Evolutionary conservation across 805 yeast genomes (phyloP).

Genomic region (Candida adriatica): DNA sequence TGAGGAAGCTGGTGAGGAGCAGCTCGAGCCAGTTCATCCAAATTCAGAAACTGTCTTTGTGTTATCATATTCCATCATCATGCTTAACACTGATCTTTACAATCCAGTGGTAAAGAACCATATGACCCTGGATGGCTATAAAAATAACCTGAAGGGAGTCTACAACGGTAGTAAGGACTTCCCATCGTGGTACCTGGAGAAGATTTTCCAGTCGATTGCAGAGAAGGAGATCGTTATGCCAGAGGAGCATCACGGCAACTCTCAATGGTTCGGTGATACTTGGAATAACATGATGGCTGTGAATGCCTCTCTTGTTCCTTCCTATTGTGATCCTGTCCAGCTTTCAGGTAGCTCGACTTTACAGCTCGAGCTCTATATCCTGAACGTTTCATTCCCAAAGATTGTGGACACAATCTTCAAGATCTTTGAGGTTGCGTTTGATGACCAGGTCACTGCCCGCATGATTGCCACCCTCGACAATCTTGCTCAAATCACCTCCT

Average conservation of each 20-base stretch:
- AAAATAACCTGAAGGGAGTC: slow-evolving; percentile 73
- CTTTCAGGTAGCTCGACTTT: slow-evolving; percentile 26
- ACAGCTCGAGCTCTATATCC: slow-evolving; percentile 67
- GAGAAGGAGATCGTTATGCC: slow-evolving; percentile 94
- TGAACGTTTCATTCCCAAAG: slow-evolving; percentile 53
- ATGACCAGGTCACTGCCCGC: slow-evolving; percentile 81
- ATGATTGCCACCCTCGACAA: slow-evolving; percentile 87
- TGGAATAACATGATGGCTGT: slow-evolving; percentile 64
- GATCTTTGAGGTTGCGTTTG: slow-evolving; percentile 82
- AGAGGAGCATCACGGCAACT: slow-evolving; percentile 91
- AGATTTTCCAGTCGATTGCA: slow-evolving; percentile 71
- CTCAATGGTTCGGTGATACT: slow-evolving; percentile 84
- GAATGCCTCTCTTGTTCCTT: slow-evolving; percentile 28
- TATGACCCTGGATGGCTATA: slow-evolving; percentile 82
- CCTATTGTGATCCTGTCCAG: slow-evolving; percentile 15
- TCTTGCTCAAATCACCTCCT: slow-evolving; percentile 68
- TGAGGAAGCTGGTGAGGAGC: slow-evolving; percentile 1
- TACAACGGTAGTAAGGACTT: slow-evolving; percentile 63
- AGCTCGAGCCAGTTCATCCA: slow-evolving; percentile 51
- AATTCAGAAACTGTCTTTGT: slow-evolving; percentile 85
- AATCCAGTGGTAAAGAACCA: slow-evolving; percentile 89
- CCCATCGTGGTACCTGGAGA: slow-evolving; percentile 78
- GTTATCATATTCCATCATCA: slow-evolving; percentile 82
- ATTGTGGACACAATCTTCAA: slow-evolving; percentile 67
- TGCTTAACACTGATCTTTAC: slow-evolving; percentile 91